These are phyloP conservation scores for Microsporum ferrugineum DNA, from an alignment of 2,329 filamentous ascomycete species.

Conservation along the genomic window DNA sequence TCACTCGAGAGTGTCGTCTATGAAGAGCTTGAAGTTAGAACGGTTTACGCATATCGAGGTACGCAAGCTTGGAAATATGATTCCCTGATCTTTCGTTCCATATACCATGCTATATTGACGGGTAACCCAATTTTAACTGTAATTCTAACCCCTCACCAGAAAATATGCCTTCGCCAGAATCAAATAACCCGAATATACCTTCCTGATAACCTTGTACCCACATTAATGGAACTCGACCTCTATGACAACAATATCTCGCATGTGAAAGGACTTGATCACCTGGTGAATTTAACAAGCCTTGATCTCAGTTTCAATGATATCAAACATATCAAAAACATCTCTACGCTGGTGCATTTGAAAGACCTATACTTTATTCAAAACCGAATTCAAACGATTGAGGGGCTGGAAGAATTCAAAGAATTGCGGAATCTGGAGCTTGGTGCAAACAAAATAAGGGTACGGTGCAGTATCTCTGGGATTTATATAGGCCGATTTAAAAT, in stretches of 20 bases:
- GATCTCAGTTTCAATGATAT: constrained; percentile 99
- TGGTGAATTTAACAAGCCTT: constrained; percentile 63
- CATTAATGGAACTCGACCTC: constrained; percentile 74
- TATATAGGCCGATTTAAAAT: neutral
- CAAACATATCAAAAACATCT: constrained; percentile 88
- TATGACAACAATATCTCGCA: constrained; percentile 94
- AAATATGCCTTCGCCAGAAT: constrained; percentile 88
- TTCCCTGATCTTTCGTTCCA: neutral
- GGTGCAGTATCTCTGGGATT: constrained; percentile 13
- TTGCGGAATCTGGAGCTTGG: constrained; percentile 80
- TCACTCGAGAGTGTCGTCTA: constrained; percentile 72
- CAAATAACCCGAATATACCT: constrained; percentile 70
- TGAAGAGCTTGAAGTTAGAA: constrained; percentile 66
- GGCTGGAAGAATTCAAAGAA: constrained; percentile 60
- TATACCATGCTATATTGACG: neutral
- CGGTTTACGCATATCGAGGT: constrained; percentile 65
- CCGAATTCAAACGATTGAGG: constrained; percentile 80
- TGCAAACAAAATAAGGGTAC: constrained; percentile 70
- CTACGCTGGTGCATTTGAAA: constrained; percentile 62
- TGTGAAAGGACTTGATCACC: constrained; percentile 67
- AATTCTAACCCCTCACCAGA: constrained; percentile 26
- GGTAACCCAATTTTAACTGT: neutral
- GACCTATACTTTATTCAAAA: constrained; percentile 93
- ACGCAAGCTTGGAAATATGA: constrained; percentile 10
- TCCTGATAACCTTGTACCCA: constrained; percentile 52